These are phyloP conservation scores for Santalum album DNA, from an alignment of 164 flowering plant genomes.

Conservation along the genomic window DNA sequence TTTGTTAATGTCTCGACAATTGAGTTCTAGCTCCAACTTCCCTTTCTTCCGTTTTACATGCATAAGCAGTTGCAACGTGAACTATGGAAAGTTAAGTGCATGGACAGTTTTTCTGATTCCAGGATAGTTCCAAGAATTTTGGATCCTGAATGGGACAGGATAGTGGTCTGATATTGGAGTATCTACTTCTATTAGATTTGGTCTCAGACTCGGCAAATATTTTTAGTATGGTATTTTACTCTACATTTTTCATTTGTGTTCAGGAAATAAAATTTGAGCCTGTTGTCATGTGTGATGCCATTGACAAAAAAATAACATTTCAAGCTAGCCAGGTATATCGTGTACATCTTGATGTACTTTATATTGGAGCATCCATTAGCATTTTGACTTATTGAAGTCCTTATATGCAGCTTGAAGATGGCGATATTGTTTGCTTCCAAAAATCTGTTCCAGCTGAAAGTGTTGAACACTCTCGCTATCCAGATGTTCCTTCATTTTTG, in stretches of 20 bases:
- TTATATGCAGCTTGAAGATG: conserved; percentile 64
- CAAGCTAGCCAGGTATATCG: conserved; percentile 54
- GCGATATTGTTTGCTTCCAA: conserved; percentile 70
- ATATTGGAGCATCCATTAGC: neutral
- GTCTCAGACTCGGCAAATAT: too few species aligned
- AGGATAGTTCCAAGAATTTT: too few species aligned
- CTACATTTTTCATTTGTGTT: neutral
- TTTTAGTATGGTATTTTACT: neutral
- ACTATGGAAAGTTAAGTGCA: too few species aligned
- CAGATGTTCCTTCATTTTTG: conserved; percentile 69
- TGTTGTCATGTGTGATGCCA: conserved; percentile 59
- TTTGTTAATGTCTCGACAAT: too few species aligned
- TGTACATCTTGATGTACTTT: neutral
- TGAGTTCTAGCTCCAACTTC: too few species aligned
- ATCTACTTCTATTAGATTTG: neutral
- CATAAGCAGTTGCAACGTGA: too few species aligned
- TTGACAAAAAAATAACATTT: conserved; percentile 47
- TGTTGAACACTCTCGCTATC: conserved; percentile 38
- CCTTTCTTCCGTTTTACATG: too few species aligned
- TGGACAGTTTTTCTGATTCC: too few species aligned
- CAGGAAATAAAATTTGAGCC: conserved; percentile 89
- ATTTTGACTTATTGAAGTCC: neutral
- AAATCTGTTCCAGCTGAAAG: conserved; percentile 29
- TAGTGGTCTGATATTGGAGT: neutral
- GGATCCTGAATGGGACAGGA: neutral